Evolutionary conservation across 2,329 filamentous ascomycete genomes (phyloP).

Genomic region (Aspergillus piperis): DNA sequence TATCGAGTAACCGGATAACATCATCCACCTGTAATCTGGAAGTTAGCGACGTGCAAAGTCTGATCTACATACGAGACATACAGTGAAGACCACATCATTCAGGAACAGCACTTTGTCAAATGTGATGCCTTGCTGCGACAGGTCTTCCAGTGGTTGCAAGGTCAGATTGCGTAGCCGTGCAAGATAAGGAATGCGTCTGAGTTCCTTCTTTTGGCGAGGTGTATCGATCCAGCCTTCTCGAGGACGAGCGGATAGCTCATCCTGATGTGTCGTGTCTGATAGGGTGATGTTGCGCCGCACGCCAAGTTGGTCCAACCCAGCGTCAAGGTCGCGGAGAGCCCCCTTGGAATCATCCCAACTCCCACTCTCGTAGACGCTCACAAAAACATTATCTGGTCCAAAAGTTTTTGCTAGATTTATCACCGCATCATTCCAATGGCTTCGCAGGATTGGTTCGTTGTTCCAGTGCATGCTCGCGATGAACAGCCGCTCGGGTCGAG

Average conservation of each 20-base stretch:
- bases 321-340: constrained; percentile 59
- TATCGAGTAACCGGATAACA: constrained; percentile 59
- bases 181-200: constrained; percentile 69
- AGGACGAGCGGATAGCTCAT: constrained; percentile 53
- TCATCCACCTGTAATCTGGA: constrained; percentile 46
- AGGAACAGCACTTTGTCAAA: constrained; percentile 64
- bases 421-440: constrained; percentile 65
- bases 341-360: constrained; percentile 69
- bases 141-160: constrained; percentile 59
- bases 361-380: constrained; percentile 69
- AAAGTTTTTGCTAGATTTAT: constrained; percentile 58
- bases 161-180: constrained; percentile 64
- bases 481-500: constrained; percentile 52
- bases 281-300: constrained; percentile 59
- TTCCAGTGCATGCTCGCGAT: constrained; percentile 72
- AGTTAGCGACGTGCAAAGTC: neutral
- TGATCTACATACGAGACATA: constrained; percentile 17
- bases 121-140: constrained; percentile 52
- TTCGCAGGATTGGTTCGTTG: constrained; percentile 60
- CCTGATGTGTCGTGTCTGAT: constrained; percentile 60
- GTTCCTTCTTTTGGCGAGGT: constrained; percentile 54
- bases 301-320: constrained; percentile 52
- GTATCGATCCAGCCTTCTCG: constrained; percentile 66
- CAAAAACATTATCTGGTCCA: constrained; percentile 65
- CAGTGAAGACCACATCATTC: constrained; percentile 50